Evolutionary conservation across 1,139 yeast species (phyloP).

Genomic region (Chernovozyma aurita): DNA sequence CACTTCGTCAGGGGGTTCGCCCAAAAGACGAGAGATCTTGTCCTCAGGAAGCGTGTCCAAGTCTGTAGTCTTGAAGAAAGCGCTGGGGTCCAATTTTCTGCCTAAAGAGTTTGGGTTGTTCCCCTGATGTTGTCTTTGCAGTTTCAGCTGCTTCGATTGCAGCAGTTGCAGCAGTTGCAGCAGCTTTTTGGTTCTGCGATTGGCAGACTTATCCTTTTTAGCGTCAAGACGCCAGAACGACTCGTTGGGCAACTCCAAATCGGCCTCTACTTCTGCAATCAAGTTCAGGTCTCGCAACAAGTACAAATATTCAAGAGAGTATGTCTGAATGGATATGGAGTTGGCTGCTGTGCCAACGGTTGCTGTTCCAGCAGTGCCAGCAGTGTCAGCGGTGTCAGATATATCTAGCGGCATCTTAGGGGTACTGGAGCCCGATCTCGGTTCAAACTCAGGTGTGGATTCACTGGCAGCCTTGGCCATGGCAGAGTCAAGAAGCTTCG

Average conservation of each 20-base stretch:
- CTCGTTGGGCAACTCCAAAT: slow-evolving; percentile 33
- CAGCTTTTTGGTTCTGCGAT: not conserved
- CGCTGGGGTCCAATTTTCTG: slow-evolving; percentile 19
- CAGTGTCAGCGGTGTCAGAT: not conserved
- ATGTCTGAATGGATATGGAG: too few relatives aligned
- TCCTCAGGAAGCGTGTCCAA: slow-evolving; percentile 26
- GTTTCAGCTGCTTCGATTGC: not conserved
- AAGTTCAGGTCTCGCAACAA: slow-evolving; percentile 34
- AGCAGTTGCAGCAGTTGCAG: not conserved
- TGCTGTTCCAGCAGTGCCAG: slow-evolving; percentile 13
- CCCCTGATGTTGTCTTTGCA: slow-evolving; percentile 8
- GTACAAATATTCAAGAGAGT: slow-evolving; percentile 35
- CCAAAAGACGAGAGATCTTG: slow-evolving; percentile 29
- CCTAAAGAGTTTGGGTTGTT: slow-evolving; percentile 25
- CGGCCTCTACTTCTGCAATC: slow-evolving; percentile 21
- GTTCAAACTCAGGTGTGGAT: slow-evolving; percentile 36
- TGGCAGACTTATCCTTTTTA: slow-evolving; percentile 9
- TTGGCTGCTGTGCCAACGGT: too few relatives aligned
- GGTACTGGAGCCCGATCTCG: slow-evolving; percentile 14
- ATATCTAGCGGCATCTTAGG: slow-evolving; percentile 9
- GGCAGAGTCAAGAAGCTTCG: slow-evolving; percentile 40
- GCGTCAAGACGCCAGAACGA: slow-evolving; percentile 31
- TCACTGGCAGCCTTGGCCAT: slow-evolving; percentile 49
- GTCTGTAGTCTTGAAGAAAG: slow-evolving; percentile 19
- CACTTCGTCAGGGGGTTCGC: slow-evolving; percentile 36